Evolutionary conservation across 305 asterid genomes (phyloP).

Genomic region (Solanum aculeatissimum): DNA sequence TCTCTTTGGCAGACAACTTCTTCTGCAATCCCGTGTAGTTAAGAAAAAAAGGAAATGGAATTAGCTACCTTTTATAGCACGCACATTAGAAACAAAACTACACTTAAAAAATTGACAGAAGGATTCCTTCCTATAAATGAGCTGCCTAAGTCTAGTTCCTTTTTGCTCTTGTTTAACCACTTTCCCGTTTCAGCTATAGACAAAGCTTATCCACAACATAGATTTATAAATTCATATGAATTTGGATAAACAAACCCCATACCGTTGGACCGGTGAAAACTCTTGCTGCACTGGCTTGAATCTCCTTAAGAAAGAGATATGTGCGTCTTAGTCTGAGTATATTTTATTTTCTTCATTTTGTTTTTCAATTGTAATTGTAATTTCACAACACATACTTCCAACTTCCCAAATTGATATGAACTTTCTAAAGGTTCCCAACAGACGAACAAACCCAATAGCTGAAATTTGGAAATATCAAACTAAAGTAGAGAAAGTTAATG

Average conservation of each 20-base stretch:
- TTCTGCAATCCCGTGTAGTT: conserved; percentile 30
- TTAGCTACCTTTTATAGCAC: not conserved
- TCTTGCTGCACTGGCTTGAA: not conserved
- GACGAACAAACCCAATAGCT: not conserved
- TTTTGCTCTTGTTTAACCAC: not conserved
- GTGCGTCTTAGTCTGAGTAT: too few relatives aligned
- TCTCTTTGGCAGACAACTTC: conserved; percentile 65
- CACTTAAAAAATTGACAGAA: not conserved
- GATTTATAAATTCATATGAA: not conserved
- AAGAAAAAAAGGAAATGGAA: not conserved
- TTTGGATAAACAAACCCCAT: not conserved
- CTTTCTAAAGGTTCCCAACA: not conserved
- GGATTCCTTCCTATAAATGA: not conserved
- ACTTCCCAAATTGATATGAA: not conserved
- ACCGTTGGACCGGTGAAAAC: not conserved
- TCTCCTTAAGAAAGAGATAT: too few relatives aligned
- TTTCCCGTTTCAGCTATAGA: not conserved
- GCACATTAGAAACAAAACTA: not conserved
- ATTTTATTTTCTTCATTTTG: not conserved
- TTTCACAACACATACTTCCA: not conserved
- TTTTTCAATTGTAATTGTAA: not conserved
- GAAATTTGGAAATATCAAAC: not conserved
- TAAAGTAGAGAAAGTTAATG: not conserved
- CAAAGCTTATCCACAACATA: not conserved
- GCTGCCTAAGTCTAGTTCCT: not conserved